phyloP scores from a whole-genome alignment of 2,329 filamentous ascomycete genomes.

The Exophiala viscosa region DNA sequence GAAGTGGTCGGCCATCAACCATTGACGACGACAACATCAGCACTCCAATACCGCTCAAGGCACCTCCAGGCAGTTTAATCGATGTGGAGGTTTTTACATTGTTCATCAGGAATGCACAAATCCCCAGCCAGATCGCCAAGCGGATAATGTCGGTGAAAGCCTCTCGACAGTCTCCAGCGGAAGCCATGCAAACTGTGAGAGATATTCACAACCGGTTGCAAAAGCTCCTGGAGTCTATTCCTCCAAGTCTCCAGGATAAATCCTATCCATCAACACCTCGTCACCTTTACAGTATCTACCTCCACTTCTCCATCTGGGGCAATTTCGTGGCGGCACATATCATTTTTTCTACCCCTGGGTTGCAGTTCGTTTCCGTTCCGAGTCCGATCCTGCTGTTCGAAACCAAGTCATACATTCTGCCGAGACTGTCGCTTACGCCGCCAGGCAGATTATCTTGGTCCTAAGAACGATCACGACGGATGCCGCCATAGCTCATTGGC shows the following conservation, averaged over 20 bases:
- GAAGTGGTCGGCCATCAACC: conserved; percentile 7
- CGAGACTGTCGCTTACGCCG: conserved; percentile 3
- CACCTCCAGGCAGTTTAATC: not conserved
- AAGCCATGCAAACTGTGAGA: not conserved
- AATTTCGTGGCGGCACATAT: conserved; percentile 6
- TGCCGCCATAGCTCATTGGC: conserved; percentile 1
- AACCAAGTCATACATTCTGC: conserved; percentile 1
- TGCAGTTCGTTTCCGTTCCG: not conserved
- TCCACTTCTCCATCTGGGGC: conserved; percentile 6
- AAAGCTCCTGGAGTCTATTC: not conserved
- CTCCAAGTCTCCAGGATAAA: not conserved
- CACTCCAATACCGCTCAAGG: not conserved
- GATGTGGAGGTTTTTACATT: conserved; percentile 1
- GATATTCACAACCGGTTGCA: not conserved
- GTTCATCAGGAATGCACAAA: conserved; percentile 5
- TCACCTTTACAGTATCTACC: not conserved
- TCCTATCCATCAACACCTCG: not conserved
- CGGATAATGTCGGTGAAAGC: conserved; percentile 4
- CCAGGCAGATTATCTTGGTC: conserved; percentile 7
- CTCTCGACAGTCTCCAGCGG: not conserved
- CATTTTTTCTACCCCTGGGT: conserved; percentile 8
- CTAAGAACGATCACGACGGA: not conserved
- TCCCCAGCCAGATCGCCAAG: conserved; percentile 1
- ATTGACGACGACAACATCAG: conserved; percentile 14
- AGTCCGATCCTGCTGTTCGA: not conserved